phyloP scores from a whole-genome alignment of 2,329 filamentous ascomycete genomes.

The Talaromyces sp. region DNA sequence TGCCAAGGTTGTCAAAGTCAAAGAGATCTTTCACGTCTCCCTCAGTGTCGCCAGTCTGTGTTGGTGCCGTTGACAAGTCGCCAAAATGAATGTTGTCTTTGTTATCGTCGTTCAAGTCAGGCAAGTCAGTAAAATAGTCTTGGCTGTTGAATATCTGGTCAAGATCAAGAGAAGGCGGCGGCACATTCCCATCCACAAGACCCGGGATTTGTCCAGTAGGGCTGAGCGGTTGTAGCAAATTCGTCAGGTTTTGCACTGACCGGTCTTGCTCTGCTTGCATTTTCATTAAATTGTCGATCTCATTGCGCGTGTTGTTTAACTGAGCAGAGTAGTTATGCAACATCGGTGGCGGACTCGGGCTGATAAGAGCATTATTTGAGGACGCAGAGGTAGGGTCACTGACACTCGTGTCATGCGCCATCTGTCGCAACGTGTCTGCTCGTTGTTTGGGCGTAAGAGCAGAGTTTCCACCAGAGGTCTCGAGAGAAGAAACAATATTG shows the following conservation, averaged over 20 bases:
- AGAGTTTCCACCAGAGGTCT: conserved; percentile 37
- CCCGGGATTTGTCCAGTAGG: conserved; percentile 75
- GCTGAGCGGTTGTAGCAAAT: conserved; percentile 70
- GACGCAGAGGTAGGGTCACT: conserved; percentile 32
- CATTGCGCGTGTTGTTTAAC: conserved; percentile 62
- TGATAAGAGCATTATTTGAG: conserved; percentile 53
- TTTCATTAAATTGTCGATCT: conserved; percentile 72
- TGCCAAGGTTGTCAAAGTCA: conserved; percentile 34
- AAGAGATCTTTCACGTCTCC: conserved; percentile 33
- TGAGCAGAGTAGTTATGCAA: conserved; percentile 42
- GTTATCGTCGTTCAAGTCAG: conserved; percentile 25
- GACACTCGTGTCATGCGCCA: conserved; percentile 41
- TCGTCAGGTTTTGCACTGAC: conserved; percentile 69
- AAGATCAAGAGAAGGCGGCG: conserved; percentile 47
- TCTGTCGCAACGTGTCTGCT: conserved; percentile 44
- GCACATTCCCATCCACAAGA: conserved; percentile 42
- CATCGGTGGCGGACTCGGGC: conserved; percentile 51
- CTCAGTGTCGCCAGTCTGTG: conserved; percentile 12
- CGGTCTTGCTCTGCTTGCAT: conserved; percentile 74
- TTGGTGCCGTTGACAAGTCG: conserved; percentile 12
- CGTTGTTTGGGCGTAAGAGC: conserved; percentile 41
- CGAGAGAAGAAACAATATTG: conserved; percentile 40
- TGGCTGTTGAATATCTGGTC: conserved; percentile 53
- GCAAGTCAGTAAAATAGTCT: conserved; percentile 48
- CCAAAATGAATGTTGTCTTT: conserved; percentile 9